These are phyloP conservation scores for Santalum album DNA, from an alignment of 164 flowering plant species.

Conservation along the genomic window DNA sequence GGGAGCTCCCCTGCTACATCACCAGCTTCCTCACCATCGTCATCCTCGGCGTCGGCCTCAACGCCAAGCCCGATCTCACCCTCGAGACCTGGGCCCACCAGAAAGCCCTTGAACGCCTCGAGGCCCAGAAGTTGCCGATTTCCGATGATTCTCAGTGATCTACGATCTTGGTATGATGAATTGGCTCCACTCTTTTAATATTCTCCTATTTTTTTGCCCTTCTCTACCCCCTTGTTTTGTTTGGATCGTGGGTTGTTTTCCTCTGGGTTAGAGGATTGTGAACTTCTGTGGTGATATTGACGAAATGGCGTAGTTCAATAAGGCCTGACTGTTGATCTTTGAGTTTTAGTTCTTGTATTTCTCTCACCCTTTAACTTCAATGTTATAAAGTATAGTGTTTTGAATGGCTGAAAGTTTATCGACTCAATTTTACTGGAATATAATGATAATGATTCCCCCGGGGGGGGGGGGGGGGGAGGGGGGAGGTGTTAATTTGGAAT, in stretches of 20 bases:
- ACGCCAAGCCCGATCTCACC: constrained; percentile 96
- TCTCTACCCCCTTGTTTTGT: background rate
- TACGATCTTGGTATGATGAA: background rate
- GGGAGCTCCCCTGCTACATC: constrained; percentile 97
- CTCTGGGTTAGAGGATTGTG: background rate
- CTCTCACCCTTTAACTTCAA: background rate
- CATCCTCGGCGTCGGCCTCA: constrained; percentile 94
- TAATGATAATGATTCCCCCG: too few relatives aligned
- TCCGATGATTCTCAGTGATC: constrained; percentile 20
- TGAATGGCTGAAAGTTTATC: background rate
- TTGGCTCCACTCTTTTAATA: background rate
- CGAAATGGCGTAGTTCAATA: constrained; percentile 1
- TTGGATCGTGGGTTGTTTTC: background rate
- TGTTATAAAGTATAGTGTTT: background rate
- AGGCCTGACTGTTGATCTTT: background rate
- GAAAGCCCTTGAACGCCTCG: constrained; percentile 83
- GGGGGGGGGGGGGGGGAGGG: too few relatives aligned
- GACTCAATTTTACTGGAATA: background rate
- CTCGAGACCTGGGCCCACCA: constrained; percentile 98
- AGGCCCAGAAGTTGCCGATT: constrained; percentile 25
- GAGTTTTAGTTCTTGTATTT: background rate
- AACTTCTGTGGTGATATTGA: background rate
- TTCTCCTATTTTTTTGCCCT: constrained; percentile 4
- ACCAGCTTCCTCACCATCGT: constrained; percentile 91
- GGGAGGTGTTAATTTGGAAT: too few relatives aligned